A percentile compares a stretch with the other conserved stretches of the same genome.
Conservation (phyloP, 106 monocot genomes). For the Apostasia ramifera region DNA sequence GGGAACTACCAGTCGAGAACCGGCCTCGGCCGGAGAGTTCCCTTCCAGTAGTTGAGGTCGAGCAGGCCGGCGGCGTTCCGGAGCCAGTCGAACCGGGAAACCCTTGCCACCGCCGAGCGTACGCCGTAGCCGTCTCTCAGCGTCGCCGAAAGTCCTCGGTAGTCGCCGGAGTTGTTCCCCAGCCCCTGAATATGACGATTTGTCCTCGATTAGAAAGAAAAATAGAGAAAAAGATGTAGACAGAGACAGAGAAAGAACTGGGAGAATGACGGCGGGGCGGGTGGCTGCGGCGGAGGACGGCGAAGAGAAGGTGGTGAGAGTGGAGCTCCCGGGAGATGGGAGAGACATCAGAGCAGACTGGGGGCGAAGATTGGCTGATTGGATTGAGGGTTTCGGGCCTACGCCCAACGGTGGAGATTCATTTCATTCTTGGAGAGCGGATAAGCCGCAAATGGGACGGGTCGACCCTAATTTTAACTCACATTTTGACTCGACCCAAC, state of each 20-base stretch:
- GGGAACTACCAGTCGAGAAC: conserved; percentile 65
- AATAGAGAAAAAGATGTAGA: not conserved
- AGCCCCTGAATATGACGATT: conserved; percentile 44
- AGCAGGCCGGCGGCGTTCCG: conserved; percentile 80
- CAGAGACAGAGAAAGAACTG: conserved; percentile 25
- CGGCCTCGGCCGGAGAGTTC: conserved; percentile 69
- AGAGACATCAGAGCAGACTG: conserved; percentile 6
- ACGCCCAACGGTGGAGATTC: too few relatives aligned
- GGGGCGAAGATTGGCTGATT: too few relatives aligned
- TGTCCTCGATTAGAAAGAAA: not conserved
- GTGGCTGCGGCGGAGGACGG: conserved; percentile 3
- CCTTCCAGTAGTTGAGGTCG: conserved; percentile 71
- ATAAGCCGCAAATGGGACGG: too few relatives aligned
- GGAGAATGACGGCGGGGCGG: conserved; percentile 76
- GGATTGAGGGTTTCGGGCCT: too few relatives aligned
- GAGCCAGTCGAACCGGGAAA: conserved; percentile 83
- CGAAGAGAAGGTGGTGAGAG: conserved; percentile 1
- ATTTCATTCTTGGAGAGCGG: too few relatives aligned
- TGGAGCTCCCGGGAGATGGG: conserved; percentile 10
- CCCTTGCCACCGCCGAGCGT: conserved; percentile 48
- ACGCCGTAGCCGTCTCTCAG: conserved; percentile 37
- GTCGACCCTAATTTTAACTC: too few relatives aligned
- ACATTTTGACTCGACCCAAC: too few relatives aligned
- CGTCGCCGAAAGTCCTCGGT: conserved; percentile 31
- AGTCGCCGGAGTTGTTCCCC: conserved; percentile 82